A percentile compares a stretch with the other conserved stretches of the same genome.
phyloP scores from a whole-genome alignment of 1,284 basidiomycete genomes.

The Gastroboletus turbinatus region DNA sequence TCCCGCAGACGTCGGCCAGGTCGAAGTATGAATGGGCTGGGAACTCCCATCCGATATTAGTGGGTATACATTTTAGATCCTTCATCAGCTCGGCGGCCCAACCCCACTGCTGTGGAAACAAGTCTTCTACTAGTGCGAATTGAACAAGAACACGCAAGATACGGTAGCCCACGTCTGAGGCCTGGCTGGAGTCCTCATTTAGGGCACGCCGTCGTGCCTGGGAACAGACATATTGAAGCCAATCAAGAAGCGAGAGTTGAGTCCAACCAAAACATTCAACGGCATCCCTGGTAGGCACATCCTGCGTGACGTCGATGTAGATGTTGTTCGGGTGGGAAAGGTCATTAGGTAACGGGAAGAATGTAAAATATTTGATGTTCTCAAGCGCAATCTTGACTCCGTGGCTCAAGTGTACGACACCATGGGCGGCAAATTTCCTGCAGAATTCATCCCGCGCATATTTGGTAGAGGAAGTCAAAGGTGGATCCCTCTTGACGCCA shows the following conservation, averaged over 20 bases:
- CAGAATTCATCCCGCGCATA: background rate
- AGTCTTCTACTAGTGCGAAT: no score
- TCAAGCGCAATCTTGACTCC: slow-evolving; percentile 42
- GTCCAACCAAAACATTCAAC: slow-evolving; percentile 76
- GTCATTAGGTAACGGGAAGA: slow-evolving; percentile 68
- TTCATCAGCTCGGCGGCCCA: no score
- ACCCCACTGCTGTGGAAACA: no score
- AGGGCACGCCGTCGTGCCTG: background rate
- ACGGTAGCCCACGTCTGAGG: background rate
- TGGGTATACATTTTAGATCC: slow-evolving; percentile 77
- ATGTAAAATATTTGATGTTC: slow-evolving; percentile 59
- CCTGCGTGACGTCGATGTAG: slow-evolving; percentile 52
- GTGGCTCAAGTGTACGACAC: background rate
- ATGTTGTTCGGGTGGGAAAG: slow-evolving; percentile 59
- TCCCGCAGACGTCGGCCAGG: slow-evolving; percentile 18
- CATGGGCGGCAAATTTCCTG: background rate
- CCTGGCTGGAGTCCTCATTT: slow-evolving; percentile 35
- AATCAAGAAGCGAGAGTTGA: slow-evolving; percentile 58
- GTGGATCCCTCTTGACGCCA: background rate
- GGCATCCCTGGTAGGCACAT: slow-evolving; percentile 60
- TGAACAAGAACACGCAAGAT: slow-evolving; percentile 67
- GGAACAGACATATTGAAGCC: slow-evolving; percentile 10
- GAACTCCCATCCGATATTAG: slow-evolving; percentile 32
- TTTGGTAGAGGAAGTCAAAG: background rate
- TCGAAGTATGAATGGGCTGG: slow-evolving; percentile 27